phyloP scores from a whole-genome alignment of 169 alveolate species.

The Plasmodium berghei region DNA sequence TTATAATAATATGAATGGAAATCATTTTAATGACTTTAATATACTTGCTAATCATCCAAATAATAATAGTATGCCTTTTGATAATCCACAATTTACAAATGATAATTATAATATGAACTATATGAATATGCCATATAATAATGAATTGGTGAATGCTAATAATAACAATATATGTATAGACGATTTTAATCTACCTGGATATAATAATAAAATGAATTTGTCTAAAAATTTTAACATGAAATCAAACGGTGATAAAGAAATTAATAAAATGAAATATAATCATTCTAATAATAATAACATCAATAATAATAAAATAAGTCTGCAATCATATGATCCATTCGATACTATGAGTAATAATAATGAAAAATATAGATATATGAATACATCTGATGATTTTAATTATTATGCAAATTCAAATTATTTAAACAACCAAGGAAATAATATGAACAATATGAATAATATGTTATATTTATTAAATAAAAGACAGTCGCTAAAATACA shows the following conservation, averaged over 20 bases:
- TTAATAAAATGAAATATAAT: slow-evolving; percentile 50
- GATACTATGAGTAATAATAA: slow-evolving; percentile 19
- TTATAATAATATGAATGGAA: slow-evolving; percentile 32
- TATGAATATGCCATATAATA: slow-evolving; percentile 31
- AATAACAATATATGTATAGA: slow-evolving; percentile 39
- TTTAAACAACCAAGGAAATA: slow-evolving; percentile 13
- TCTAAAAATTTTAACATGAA: slow-evolving; percentile 53
- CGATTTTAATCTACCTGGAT: slow-evolving; percentile 18
- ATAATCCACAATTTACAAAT: slow-evolving; percentile 24
- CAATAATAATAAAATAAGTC: slow-evolving; percentile 23
- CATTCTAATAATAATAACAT: not conserved
- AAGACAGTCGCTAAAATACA: slow-evolving; percentile 23
- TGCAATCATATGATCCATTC: slow-evolving; percentile 61
- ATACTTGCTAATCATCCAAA: not conserved
- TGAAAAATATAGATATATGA: slow-evolving; percentile 20
- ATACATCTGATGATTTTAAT: slow-evolving; percentile 15
- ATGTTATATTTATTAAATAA: slow-evolving; percentile 30
- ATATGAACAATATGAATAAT: slow-evolving; percentile 30
- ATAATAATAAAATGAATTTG: slow-evolving; percentile 37
- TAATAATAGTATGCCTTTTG: slow-evolving; percentile 17
- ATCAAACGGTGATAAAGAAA: slow-evolving; percentile 31
- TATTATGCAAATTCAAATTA: slow-evolving; percentile 22
- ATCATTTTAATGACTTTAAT: slow-evolving; percentile 29
- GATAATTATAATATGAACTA: slow-evolving; percentile 26
- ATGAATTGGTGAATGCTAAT: slow-evolving; percentile 13